phyloP scores from a whole-genome alignment of 345 rosid genomes.

The Citrus unshiu region DNA sequence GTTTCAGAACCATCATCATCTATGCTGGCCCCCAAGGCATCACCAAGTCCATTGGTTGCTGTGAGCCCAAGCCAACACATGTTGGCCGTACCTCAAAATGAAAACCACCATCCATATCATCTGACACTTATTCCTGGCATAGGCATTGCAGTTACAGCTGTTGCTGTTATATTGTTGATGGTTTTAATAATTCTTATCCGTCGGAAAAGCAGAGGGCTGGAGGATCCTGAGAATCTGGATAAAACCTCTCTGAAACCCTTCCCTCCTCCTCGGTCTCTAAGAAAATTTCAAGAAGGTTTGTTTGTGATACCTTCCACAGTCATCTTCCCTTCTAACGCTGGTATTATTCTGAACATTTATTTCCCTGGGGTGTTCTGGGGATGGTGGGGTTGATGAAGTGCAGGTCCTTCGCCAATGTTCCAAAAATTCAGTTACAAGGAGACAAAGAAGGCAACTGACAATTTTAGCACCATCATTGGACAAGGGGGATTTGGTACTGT shows the following conservation, averaged over 20 bases:
- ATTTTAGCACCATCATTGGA: constrained; percentile 66
- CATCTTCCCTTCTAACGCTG: constrained; percentile 4
- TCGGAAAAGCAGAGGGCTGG: constrained; percentile 60
- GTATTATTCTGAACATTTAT: background rate
- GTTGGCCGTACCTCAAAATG: constrained; percentile 35
- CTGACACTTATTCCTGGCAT: constrained; percentile 56
- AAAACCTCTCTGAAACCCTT: constrained; percentile 46
- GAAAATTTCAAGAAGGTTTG: constrained; percentile 71
- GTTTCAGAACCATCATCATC: constrained; percentile 48
- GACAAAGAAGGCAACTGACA: constrained; percentile 74
- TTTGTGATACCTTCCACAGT: constrained; percentile 5
- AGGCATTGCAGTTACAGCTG: constrained; percentile 66
- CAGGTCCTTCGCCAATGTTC: constrained; percentile 64
- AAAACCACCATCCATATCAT: constrained; percentile 52
- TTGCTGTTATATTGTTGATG: constrained; percentile 53
- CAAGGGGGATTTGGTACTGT: constrained; percentile 93
- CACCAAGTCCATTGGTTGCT: constrained; percentile 58
- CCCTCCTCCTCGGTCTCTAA: constrained; percentile 42
- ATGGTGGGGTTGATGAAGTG: constrained; percentile 17
- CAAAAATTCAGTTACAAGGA: constrained; percentile 78
- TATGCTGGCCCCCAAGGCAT: constrained; percentile 39
- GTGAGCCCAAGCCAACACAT: constrained; percentile 62
- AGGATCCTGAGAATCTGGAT: constrained; percentile 41
- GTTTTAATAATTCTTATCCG: constrained; percentile 70
- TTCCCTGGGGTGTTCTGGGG: background rate